Conservation (phyloP, 108 stramenopile genomes). For the Bacterosira constricta region DNA sequence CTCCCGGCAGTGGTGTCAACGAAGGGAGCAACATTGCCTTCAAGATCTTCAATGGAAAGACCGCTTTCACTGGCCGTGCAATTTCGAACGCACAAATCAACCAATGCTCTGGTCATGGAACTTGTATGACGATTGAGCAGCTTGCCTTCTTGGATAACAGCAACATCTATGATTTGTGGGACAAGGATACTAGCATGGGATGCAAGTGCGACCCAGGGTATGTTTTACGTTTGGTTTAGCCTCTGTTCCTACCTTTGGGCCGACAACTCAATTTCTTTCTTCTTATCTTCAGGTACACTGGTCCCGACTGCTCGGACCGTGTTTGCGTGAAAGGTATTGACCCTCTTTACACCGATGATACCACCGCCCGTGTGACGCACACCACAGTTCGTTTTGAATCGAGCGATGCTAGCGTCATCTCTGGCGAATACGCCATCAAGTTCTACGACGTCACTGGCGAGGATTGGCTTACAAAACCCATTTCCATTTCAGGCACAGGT, state of each 20-base stretch:
- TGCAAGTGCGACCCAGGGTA: slow-evolving; percentile 76
- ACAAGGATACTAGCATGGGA: slow-evolving; percentile 65
- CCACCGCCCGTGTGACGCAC: slow-evolving; percentile 53
- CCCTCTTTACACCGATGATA: slow-evolving; percentile 74
- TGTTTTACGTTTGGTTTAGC: slow-evolving; percentile 3
- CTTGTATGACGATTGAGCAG: slow-evolving; percentile 66
- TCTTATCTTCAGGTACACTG: slow-evolving; percentile 35
- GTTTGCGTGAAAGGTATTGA: slow-evolving; percentile 71
- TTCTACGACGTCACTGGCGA: slow-evolving; percentile 74
- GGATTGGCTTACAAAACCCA: slow-evolving; percentile 66
- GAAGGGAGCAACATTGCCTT: slow-evolving; percentile 33
- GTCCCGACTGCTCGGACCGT: slow-evolving; percentile 60
- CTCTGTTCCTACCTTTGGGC: neutral
- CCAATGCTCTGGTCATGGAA: slow-evolving; percentile 74
- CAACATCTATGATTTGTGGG: slow-evolving; percentile 76
- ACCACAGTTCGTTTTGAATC: slow-evolving; percentile 57
- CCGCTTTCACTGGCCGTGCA: slow-evolving; percentile 42
- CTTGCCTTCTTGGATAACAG: slow-evolving; percentile 64
- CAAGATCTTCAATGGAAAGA: slow-evolving; percentile 44
- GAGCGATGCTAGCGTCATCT: slow-evolving; percentile 32
- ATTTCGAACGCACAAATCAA: slow-evolving; percentile 13
- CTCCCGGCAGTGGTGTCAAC: slow-evolving; percentile 29
- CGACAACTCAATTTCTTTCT: neutral
- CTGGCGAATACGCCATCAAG: slow-evolving; percentile 64
- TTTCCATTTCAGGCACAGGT: slow-evolving; percentile 43